Base-by-base conservation (phyloP, 768 basidiomycete genomes). In the Collybia mongolica region DNA sequence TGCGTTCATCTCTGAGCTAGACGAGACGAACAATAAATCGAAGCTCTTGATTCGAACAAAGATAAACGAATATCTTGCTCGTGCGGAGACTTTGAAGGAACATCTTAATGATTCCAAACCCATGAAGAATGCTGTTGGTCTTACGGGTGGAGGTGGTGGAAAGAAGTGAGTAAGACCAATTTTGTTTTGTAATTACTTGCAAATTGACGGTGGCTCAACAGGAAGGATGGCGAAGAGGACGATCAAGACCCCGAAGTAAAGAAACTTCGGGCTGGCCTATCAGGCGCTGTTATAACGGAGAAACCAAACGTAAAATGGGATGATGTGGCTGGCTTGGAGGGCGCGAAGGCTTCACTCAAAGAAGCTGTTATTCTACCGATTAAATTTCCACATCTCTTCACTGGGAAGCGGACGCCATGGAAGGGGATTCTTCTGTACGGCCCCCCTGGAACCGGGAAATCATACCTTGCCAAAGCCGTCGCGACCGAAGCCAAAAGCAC, bases 341-440 rank as follows among this genome's bases (percentile, higher is more conserved):
- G 82, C 22, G 97, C 96, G 39, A 99, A 98, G 69, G 94, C 95
- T 37, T 82, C 96, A 4, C 72, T 99, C 62, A 98, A 98, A 65
- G 97, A 98, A 67, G 96, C 97, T 32, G 97, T 98, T 65, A 97
- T 98, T 64, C 77, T 99, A n/a, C 97, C 97, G 3, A 98, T 98
- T 80, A 98, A 98, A 68, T 98, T 98, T 61, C 97, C 97, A 1
- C 94, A 98, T 69, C 80, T 99, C 23, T 99, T 99, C 71, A 98
- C 95, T 1, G 97, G 96, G 35, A 98, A 98, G 68, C 87, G 97
- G 15, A 98, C 95, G 8, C 96, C 97, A 2, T 98, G 97, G 97
- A 80, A 79, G 42, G 97, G 97, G 6, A 98, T 99, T 46, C 70
- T 99, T 49, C 75, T 99, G 3, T 99, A 99, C 63, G 97, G 97